These are phyloP conservation scores for Fraxinus quadrangulata DNA, from an alignment of 257 asterid species.

Conservation along the genomic window DNA sequence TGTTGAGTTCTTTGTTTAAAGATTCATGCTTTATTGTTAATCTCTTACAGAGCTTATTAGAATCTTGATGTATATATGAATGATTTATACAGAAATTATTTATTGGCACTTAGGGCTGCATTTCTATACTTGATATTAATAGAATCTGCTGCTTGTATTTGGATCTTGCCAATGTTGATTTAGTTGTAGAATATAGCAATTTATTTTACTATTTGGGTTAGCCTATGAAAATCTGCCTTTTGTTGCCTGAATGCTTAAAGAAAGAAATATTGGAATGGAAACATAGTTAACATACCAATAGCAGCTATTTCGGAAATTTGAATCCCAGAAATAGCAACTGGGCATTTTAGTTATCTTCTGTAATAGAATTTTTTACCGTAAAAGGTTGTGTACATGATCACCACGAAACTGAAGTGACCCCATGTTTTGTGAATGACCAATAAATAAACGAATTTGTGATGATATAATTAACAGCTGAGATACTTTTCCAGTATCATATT, in stretches of 20 bases:
- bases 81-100: background rate
- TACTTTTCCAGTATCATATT: background rate
- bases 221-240: background rate
- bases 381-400: background rate
- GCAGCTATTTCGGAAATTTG: background rate
- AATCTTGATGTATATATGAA: background rate
- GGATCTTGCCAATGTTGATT: background rate
- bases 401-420: background rate
- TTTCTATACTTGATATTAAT: background rate
- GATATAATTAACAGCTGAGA: background rate
- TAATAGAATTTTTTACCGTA: background rate
- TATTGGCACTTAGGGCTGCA: background rate
- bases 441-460: background rate
- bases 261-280: background rate
- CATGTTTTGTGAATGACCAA: background rate
- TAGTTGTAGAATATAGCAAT: background rate
- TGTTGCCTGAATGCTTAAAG: background rate
- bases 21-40: conserved; percentile 5
- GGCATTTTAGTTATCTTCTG: background rate
- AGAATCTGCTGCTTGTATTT: background rate
- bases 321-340: background rate
- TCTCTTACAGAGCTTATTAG: background rate
- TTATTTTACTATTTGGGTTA: background rate
- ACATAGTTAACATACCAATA: background rate
- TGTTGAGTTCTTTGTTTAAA: background rate